Base-by-base conservation (phyloP, 2,329 filamentous ascomycete genomes). In the Zalaria obscura region DNA sequence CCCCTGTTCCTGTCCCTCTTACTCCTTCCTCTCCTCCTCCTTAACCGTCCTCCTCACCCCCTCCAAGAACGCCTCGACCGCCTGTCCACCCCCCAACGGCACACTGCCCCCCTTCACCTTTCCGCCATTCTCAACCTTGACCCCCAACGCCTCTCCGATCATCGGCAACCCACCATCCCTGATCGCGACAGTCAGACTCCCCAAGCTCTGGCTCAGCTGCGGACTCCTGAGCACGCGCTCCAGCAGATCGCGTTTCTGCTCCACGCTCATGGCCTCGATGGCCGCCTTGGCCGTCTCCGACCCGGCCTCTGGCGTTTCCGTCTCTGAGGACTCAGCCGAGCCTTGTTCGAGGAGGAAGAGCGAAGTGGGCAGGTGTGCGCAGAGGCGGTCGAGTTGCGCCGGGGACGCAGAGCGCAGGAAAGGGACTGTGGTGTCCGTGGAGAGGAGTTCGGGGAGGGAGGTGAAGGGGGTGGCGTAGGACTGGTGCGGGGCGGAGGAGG, bases 111-210 rank as follows among this genome's bases (percentile, higher is more conserved):
- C 78, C 47, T 72, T 73, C 54, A 93, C 72, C 48, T 83, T 82
- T 3, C 89, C 89, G n/a, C 82, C 82, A 56, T 94, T 86, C 55
- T 81, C 74, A 18, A 98, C 76, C 50, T 78, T 76, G 44, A 96
- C 75, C 5, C 78, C 75, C 33, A 98, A 67, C 3, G 88, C 89
- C 53, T 93, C 87, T 5, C 86, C 82, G 48, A 98, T 82, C 52
- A 80, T 93, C 4, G 89, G 88, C 43, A 98, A 64, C 0, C 89
- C 91, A 8, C 91, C 91, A 52, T 96, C 89, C 43, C 87, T 73
- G 42, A 98, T 68, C 8, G 91, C 91, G 61, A 87, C 78, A 0
- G 87, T 94, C 51, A 98, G 65, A 56, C 83, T 91, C 1, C 78
- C 76, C 33, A 95, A 64, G 50, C 85, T 89, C 60, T 96, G 91